These are phyloP conservation scores for Russula vinacea DNA, from an alignment of 768 basidiomycete genomes.

Conservation along the genomic window DNA sequence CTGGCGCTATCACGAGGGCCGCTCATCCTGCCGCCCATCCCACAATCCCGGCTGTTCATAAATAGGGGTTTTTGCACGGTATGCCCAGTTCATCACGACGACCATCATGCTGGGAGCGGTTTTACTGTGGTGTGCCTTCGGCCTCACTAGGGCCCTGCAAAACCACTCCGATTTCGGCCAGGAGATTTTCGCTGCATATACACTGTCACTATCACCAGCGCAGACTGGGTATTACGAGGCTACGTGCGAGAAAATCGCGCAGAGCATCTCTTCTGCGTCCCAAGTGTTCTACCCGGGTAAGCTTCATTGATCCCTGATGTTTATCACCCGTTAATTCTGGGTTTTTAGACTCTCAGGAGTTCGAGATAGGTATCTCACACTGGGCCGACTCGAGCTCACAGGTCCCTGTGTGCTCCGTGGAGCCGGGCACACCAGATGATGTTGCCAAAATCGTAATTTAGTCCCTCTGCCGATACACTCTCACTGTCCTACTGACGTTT, in stretches of 20 bases:
- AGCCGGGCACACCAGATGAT: conserved; percentile 25
- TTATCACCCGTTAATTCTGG: background rate
- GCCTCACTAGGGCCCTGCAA: background rate
- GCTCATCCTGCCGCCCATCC: too few relatives aligned
- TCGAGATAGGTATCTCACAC: conserved; percentile 20
- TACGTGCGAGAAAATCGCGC: background rate
- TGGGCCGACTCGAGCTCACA: conserved; percentile 26
- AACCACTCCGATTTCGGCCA: background rate
- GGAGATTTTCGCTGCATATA: background rate
- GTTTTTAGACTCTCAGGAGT: conserved; percentile 14
- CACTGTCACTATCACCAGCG: background rate
- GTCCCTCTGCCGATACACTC: background rate
- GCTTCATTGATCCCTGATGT: too few relatives aligned
- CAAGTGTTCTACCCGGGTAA: conserved; percentile 18
- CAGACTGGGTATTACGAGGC: background rate
- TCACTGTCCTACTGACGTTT: too few relatives aligned
- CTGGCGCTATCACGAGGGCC: background rate
- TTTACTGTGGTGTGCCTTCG: background rate
- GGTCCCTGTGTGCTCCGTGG: conserved; percentile 26
- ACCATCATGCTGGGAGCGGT: background rate
- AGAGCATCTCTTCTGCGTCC: conserved; percentile 1
- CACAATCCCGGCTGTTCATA: background rate
- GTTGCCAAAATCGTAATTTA: conserved; percentile 22
- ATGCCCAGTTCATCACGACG: background rate
- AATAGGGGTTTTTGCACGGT: background rate